Conservation (phyloP, 495 filamentous ascomycete genomes). For the Neurospora cerealis region DNA sequence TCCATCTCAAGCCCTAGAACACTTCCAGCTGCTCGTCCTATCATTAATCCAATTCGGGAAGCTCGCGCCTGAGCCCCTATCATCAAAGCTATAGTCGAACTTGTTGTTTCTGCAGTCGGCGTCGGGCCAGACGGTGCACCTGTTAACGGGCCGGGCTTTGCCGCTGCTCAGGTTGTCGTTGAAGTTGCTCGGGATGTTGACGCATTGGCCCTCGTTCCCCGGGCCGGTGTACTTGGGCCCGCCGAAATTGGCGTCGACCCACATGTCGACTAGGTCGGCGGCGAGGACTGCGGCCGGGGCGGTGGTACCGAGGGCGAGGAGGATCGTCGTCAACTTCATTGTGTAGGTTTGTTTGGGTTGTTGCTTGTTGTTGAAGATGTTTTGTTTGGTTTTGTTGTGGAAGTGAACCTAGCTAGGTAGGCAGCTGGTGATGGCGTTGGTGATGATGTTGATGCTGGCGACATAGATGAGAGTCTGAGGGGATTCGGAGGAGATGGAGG, state of each 20-base stretch:
- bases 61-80: background rate
- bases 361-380: background rate
- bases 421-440: background rate
- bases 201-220: slow-evolving; percentile 3
- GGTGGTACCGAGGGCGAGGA: background rate
- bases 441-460: background rate
- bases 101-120: slow-evolving; percentile 6
- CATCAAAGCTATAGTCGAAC: slow-evolving; percentile 2
- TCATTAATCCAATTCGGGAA: slow-evolving; percentile 8
- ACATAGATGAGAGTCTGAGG: background rate
- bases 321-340: slow-evolving; percentile 12
- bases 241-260: slow-evolving; percentile 32
- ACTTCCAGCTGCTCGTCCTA: slow-evolving; percentile 10
- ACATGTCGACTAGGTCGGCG: slow-evolving; percentile 9
- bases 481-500: background rate
- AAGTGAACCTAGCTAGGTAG: background rate
- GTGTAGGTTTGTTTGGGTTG: slow-evolving; percentile 1
- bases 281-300: background rate
- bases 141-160: slow-evolving; percentile 6
- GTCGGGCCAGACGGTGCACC: slow-evolving; percentile 13
- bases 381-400: background rate
- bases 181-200: slow-evolving; percentile 10
- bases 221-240: slow-evolving; percentile 27
- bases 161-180: slow-evolving; percentile 3
- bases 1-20: background rate